Evolutionary conservation across 2,329 filamentous ascomycete genomes (phyloP).

Genomic region (Cylindrodendrum hubeiense): DNA sequence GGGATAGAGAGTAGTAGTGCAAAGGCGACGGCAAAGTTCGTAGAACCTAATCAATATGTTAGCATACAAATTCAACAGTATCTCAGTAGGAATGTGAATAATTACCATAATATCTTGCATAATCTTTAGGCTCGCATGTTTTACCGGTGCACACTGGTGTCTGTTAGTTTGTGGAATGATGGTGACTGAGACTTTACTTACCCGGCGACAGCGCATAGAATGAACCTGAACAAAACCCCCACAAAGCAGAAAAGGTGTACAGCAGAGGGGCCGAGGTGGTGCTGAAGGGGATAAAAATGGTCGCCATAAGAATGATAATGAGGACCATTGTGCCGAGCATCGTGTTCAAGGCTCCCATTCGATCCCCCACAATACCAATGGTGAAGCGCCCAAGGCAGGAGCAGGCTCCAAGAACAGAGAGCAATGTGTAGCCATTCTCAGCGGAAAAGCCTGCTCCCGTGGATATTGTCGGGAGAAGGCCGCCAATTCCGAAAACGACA

Average conservation of each 20-base stretch:
- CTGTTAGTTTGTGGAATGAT: background rate
- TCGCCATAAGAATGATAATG: conserved; percentile 52
- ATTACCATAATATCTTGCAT: conserved; percentile 54
- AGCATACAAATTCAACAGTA: background rate
- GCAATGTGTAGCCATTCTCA: conserved; percentile 54
- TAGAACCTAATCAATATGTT: conserved; percentile 53
- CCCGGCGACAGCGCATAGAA: conserved; percentile 54
- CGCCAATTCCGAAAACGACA: conserved; percentile 58
- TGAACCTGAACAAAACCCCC: conserved; percentile 60
- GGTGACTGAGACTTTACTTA: background rate
- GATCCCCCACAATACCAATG: conserved; percentile 55
- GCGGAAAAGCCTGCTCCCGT: conserved; percentile 44
- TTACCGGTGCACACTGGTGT: conserved; percentile 55
- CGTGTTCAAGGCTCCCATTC: conserved; percentile 56
- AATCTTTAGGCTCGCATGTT: conserved; percentile 57
- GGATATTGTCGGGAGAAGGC: conserved; percentile 58
- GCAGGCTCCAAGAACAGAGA: conserved; percentile 56
- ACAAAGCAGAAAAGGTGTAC: conserved; percentile 57
- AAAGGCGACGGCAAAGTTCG: conserved; percentile 58
- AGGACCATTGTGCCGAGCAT: conserved; percentile 37
- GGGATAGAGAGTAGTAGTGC: conserved; percentile 58
- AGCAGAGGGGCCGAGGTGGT: conserved; percentile 51
- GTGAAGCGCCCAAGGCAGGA: conserved; percentile 56
- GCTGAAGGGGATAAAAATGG: conserved; percentile 57
- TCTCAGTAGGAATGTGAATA: rapidly evolving